Percentiles rank a stretch among this genome's conserved stretches.
These are phyloP conservation scores for Nevesoporus exiguus DNA, from an alignment of 768 basidiomycete species.

Conservation along the genomic window DNA sequence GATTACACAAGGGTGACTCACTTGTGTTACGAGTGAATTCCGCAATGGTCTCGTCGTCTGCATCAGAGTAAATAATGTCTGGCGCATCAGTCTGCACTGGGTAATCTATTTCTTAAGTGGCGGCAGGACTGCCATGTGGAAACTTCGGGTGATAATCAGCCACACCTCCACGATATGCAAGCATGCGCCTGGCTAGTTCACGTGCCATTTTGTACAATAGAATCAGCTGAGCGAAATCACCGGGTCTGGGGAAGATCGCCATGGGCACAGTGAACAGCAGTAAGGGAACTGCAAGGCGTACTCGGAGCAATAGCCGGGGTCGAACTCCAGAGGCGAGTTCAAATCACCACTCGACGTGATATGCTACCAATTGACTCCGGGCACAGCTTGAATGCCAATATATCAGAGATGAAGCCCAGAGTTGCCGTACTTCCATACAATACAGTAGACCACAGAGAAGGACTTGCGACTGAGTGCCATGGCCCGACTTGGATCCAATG, in stretches of 20 bases:
- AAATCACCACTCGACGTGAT: constrained; percentile 41
- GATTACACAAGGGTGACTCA: neutral
- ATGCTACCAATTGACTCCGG: constrained; percentile 48
- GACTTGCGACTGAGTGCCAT: constrained; percentile 22
- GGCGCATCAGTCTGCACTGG: constrained; percentile 28
- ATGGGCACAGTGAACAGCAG: neutral
- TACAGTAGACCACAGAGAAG: constrained; percentile 15
- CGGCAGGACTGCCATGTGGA: constrained; percentile 25
- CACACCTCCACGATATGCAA: constrained; percentile 24
- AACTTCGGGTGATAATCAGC: constrained; percentile 29
- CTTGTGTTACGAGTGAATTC: constrained; percentile 21
- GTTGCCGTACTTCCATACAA: neutral
- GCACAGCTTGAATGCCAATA: constrained; percentile 31
- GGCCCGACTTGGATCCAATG: constrained; percentile 14
- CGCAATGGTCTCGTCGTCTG: constrained; percentile 34
- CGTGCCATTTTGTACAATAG: constrained; percentile 53
- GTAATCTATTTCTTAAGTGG: constrained; percentile 11
- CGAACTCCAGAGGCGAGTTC: constrained; percentile 42
- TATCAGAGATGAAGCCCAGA: neutral
- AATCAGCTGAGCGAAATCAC: constrained; percentile 5
- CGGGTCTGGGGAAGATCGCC: neutral
- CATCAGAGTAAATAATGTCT: constrained; percentile 32
- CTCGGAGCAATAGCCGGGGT: constrained; percentile 44
- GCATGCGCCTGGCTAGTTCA: constrained; percentile 55
- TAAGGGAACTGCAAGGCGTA: constrained; percentile 18